phyloP scores from a whole-genome alignment of 768 basidiomycete species.

The Mycena filopes region DNA sequence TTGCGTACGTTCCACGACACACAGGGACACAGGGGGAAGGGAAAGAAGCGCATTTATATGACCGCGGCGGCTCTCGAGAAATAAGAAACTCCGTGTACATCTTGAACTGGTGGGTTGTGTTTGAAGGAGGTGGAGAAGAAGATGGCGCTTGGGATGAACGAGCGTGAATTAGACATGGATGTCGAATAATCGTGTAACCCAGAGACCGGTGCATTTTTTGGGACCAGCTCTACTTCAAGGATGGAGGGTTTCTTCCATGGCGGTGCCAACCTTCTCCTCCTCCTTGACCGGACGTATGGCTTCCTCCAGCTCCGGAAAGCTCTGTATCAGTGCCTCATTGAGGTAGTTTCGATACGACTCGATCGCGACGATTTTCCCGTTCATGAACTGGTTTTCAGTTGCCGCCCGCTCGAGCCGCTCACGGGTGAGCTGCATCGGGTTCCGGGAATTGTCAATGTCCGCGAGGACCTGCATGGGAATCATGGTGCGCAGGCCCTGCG shows the following conservation, averaged over 20 bases:
- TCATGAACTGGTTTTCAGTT: slow-evolving; percentile 93
- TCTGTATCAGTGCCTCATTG: slow-evolving; percentile 76
- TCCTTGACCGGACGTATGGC: slow-evolving; percentile 38
- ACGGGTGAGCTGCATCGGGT: slow-evolving; percentile 84
- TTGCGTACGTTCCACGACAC: too few species aligned
- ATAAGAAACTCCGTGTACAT: too few species aligned
- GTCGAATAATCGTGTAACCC: neutral
- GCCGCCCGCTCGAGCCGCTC: slow-evolving; percentile 85
- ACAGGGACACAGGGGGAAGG: too few species aligned
- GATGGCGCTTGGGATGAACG: too few species aligned
- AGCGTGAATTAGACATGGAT: slow-evolving; percentile 21
- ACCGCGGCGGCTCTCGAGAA: too few species aligned
- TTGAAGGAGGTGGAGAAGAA: too few species aligned
- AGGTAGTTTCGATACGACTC: slow-evolving; percentile 78
- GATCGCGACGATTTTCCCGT: slow-evolving; percentile 85
- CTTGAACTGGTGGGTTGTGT: too few species aligned
- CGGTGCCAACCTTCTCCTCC: slow-evolving; percentile 1
- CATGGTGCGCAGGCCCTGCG: slow-evolving; percentile 68
- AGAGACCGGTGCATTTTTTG: neutral
- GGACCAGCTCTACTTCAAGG: slow-evolving; percentile 2
- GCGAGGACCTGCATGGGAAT: slow-evolving; percentile 80
- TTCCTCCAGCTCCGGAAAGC: slow-evolving; percentile 72
- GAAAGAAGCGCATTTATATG: too few species aligned
- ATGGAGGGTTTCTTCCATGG: neutral
- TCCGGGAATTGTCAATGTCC: slow-evolving; percentile 83